Base-by-base conservation (phyloP, 768 basidiomycete species). In the Naganishia onofrii region DNA sequence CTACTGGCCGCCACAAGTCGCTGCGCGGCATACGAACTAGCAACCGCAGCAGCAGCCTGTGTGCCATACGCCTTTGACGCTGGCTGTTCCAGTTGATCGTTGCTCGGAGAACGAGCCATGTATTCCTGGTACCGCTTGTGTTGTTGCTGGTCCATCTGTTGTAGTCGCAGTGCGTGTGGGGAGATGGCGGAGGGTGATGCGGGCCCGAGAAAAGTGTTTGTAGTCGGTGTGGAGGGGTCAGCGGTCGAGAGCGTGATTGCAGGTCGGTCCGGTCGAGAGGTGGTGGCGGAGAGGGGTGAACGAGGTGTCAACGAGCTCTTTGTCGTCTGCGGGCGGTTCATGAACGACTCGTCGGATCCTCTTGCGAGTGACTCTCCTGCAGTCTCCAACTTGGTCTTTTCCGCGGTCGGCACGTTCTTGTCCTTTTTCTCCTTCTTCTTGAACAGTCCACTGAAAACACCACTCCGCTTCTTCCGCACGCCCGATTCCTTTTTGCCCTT, bases 91-190 rank as follows among this genome's bases (percentile, higher is more conserved):
- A 89, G 87, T 0, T 89, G 88, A 15, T 77, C 73, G 46, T 70
- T 68, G 0, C 90, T 86, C 0, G 91, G 90, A 0, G 93, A 93
- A 23, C 88, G 87, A 70, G 88, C 91, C 79, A 96, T 90, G 76
- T 95, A 93, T 76, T 91, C 89, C 73, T 88, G 89, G 80, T 95
- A 96, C 34, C 91, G 82, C 12, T 88, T 87, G 79, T 93, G 92
- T 67, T 93, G 90, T 73, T 93, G 89, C 78, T 91, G 89, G 73
- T 96, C 93, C 65, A 88, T 86, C 81, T 93, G 90, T 70, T 91
- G 89, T 46, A 96, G 83, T 57, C 89, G 87, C 17, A 87, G 80
- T 3, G 86, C 83, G 56, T 87, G 86, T n/a, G 84, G 83, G 10
- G 86, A 90, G 12, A 90, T 85, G 32, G 52, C 53, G 54, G 32